These are phyloP conservation scores for Calonectria pteridis DNA, from an alignment of 2,329 filamentous ascomycete species.

Conservation along the genomic window DNA sequence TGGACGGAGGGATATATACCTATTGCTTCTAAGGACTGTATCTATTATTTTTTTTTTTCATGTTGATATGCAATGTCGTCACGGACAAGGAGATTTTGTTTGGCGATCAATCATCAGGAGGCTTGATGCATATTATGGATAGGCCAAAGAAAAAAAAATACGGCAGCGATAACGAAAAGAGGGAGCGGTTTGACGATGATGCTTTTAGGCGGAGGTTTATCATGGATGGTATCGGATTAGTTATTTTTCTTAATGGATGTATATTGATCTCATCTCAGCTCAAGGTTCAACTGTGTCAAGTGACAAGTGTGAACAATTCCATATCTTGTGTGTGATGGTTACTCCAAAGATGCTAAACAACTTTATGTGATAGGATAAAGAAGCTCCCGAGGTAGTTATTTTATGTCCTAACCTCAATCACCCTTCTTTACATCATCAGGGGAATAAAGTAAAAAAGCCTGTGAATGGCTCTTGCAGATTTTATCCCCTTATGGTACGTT, in stretches of 20 bases:
- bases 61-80: conserved; percentile 12
- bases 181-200: background rate
- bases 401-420: no score
- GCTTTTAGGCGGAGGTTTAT: background rate
- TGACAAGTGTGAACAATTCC: no score
- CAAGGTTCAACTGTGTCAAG: background rate
- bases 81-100: background rate
- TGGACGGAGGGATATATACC: conserved; percentile 45
- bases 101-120: background rate
- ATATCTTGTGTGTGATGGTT: background rate
- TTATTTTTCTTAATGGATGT: conserved; percentile 4
- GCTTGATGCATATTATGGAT: conserved; percentile 21
- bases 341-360: no score
- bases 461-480: background rate
- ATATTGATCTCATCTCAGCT: background rate
- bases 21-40: conserved; percentile 34
- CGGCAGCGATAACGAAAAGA: conserved; percentile 3
- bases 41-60: conserved; percentile 14
- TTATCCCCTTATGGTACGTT: background rate
- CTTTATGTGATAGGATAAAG: no score
- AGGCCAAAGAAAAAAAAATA: conserved; percentile 15
- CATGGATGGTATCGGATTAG: background rate
- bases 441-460: background rate
- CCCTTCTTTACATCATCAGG: no score
- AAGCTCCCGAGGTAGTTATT: no score